A percentile compares a stretch with the other conserved stretches of the same genome.
Evolutionary conservation across 768 basidiomycete genomes (phyloP).

Genomic region (Mycena latifolia): DNA sequence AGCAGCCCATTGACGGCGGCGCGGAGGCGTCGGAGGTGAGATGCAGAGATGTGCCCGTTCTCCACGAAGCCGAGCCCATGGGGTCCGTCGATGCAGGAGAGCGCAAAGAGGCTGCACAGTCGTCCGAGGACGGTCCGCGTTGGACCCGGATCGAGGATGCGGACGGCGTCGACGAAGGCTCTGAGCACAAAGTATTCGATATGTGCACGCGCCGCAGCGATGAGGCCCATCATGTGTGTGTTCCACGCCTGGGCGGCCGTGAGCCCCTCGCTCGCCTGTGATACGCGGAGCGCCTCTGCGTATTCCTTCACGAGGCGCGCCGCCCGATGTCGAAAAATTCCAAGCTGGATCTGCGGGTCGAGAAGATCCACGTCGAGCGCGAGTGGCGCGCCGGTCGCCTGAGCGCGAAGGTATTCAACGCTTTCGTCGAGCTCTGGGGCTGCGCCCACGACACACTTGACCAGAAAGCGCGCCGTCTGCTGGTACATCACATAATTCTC

Average conservation of each 20-base stretch:
- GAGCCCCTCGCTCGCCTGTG: conserved; percentile 22
- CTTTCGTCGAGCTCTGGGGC: conserved; percentile 9
- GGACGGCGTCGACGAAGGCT: conserved; percentile 34
- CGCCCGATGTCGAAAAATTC: conserved; percentile 41
- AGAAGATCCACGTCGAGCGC: conserved; percentile 31
- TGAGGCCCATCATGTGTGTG: conserved; percentile 41
- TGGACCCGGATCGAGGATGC: conserved; percentile 10
- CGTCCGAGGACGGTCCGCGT: conserved; percentile 30
- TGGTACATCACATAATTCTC: conserved; percentile 46
- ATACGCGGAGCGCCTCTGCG: conserved; percentile 24
- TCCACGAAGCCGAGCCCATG: conserved; percentile 40
- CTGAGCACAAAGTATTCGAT: conserved; percentile 38
- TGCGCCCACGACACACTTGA: conserved; percentile 34
- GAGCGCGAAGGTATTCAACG: conserved; percentile 21
- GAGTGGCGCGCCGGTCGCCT: neutral
- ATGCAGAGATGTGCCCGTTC: conserved; percentile 22
- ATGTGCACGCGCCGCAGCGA: conserved; percentile 42
- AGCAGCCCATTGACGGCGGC: conserved; percentile 30
- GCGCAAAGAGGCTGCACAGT: conserved; percentile 40
- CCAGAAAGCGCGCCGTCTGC: conserved; percentile 43
- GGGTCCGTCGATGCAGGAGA: conserved; percentile 40
- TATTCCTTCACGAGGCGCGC: conserved; percentile 36
- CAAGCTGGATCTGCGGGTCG: conserved; percentile 29
- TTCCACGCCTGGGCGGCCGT: conserved; percentile 40
- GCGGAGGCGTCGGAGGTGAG: conserved; percentile 34